phyloP scores from a whole-genome alignment of 2,329 filamentous ascomycete species.

The Arachnopeziza araneosa region DNA sequence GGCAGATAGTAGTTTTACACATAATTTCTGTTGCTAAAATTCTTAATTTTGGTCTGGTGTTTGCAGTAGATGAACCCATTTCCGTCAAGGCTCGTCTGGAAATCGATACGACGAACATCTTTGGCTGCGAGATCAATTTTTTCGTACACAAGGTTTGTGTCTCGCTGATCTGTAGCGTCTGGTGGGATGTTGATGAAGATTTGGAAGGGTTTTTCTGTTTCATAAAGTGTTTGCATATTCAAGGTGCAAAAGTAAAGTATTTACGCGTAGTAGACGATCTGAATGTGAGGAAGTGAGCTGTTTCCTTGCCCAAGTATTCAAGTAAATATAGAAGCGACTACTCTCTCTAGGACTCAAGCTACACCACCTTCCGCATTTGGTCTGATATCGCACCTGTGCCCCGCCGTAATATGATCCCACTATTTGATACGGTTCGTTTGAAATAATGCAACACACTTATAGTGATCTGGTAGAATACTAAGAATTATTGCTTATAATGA shows the following conservation, averaged over 20 bases:
- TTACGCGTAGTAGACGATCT: no score
- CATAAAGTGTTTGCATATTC: constrained; percentile 7
- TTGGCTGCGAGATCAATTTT: background rate
- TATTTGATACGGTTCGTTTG: no score
- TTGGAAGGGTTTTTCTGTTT: constrained; percentile 9
- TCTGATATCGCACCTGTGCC: no score
- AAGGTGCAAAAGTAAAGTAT: background rate
- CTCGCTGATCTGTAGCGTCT: constrained; percentile 1
- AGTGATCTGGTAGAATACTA: no score
- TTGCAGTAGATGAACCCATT: background rate
- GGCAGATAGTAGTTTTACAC: constrained; percentile 4
- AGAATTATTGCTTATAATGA: no score
- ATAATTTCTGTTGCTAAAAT: background rate
- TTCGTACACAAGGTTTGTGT: constrained; percentile 7
- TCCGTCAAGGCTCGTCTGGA: background rate
- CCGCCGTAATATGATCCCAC: no score
- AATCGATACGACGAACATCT: background rate
- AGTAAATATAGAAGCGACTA: no score
- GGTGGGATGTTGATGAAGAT: constrained; percentile 9
- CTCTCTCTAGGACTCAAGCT: no score
- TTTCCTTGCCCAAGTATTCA: no score
- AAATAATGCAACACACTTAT: no score
- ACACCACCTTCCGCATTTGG: no score
- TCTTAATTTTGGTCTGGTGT: background rate
- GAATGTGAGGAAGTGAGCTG: no score